Percentiles rank a stretch among this genome's conserved stretches.
Conservation (phyloP, 75 land plant genomes). For the Cryptomeria japonica region DNA sequence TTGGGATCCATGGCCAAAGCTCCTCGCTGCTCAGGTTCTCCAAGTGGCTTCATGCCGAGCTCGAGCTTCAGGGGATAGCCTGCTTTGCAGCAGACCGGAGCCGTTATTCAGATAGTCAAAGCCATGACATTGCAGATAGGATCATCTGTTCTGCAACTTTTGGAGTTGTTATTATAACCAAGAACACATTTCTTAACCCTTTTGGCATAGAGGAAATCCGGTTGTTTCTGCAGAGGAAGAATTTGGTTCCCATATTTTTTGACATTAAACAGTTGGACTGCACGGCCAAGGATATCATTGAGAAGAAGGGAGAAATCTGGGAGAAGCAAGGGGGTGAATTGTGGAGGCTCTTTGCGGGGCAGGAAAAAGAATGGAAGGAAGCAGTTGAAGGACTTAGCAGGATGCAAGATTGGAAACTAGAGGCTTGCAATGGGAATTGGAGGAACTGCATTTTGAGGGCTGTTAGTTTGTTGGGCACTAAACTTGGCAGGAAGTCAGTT, state of each 20-base stretch:
- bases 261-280: conserved; percentile 51
- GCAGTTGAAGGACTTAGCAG: conserved; percentile 60
- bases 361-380: conserved; percentile 69
- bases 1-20: conserved; percentile 70
- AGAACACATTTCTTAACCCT: conserved; percentile 51
- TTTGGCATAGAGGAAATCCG: conserved; percentile 71
- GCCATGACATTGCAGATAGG: conserved; percentile 79
- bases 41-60: conserved; percentile 87
- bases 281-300: conserved; percentile 30
- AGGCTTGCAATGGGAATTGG: conserved; percentile 73
- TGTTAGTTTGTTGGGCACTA: conserved; percentile 52
- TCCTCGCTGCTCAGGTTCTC: conserved; percentile 53
- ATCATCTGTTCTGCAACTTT: conserved; percentile 73
- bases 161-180: conserved; percentile 65
- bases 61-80: conserved; percentile 86
- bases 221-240: conserved; percentile 75
- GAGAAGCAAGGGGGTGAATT: conserved; percentile 51
- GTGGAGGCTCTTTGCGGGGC: conserved; percentile 33
- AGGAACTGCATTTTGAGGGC: conserved; percentile 60
- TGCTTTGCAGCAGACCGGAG: conserved; percentile 81
- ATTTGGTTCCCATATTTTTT: conserved; percentile 76
- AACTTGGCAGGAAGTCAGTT: conserved; percentile 69
- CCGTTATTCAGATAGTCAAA: conserved; percentile 62
- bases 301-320: conserved; percentile 40
- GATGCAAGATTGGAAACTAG: conserved; percentile 64